A percentile compares a stretch with the other conserved stretches of the same genome.
These are phyloP conservation scores for Jamesozyma gamospora DNA, from an alignment of 805 yeast genomes.

Conservation along the genomic window DNA sequence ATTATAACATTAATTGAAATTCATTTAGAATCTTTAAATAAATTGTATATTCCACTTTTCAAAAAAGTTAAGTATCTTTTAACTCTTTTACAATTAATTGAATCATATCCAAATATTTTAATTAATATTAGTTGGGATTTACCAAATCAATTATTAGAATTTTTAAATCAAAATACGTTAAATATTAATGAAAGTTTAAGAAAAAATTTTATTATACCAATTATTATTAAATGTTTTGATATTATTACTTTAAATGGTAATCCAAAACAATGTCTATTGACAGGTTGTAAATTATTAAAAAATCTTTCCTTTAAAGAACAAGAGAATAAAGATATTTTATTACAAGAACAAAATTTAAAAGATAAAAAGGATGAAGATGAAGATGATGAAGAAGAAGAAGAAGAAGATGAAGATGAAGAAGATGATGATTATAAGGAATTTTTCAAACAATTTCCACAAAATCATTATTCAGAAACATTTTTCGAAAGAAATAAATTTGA, in stretches of 20 bases:
- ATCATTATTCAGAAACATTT: too few relatives aligned
- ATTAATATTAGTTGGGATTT: slow-evolving; percentile 85
- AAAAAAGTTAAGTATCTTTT: slow-evolving; percentile 45
- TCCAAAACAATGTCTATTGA: slow-evolving; percentile 69
- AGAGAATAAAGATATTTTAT: slow-evolving; percentile 3
- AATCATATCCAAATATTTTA: slow-evolving; percentile 39
- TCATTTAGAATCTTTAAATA: slow-evolving; percentile 16
- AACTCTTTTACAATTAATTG: slow-evolving; percentile 36
- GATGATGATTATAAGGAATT: slow-evolving; percentile 3
- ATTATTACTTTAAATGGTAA: slow-evolving; percentile 60
- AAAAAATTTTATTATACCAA: slow-evolving; percentile 23
- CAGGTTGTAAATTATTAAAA: slow-evolving; percentile 53
- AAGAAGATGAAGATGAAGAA: slow-evolving; percentile 1
- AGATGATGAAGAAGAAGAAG: slow-evolving; percentile 1
- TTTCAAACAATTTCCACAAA: too few relatives aligned
- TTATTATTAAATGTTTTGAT: slow-evolving; percentile 44
- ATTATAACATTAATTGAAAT: slow-evolving; percentile 24
- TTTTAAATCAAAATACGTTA: slow-evolving; percentile 34
- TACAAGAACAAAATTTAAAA: neutral
- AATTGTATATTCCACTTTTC: slow-evolving; percentile 16
- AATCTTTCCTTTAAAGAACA: slow-evolving; percentile 11
- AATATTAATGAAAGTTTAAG: slow-evolving; percentile 22
- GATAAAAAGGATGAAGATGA: slow-evolving; percentile 5
- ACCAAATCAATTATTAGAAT: slow-evolving; percentile 56
- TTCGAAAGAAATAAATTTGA: too few relatives aligned